Evolutionary conservation across 352 stramenopile species (phyloP).

Genomic region (Phytopythium kandeliae): DNA sequence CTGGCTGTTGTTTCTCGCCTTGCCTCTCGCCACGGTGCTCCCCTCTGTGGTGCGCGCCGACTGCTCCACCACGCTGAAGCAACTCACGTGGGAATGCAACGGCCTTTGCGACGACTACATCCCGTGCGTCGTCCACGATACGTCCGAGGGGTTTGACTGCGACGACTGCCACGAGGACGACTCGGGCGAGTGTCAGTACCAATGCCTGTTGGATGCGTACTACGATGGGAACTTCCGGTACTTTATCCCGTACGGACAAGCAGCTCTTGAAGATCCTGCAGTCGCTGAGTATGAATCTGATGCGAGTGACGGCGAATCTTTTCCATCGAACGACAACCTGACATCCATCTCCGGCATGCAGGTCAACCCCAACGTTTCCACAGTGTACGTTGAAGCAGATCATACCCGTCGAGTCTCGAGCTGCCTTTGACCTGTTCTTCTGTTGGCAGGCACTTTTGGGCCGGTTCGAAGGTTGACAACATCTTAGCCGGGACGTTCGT

Average conservation of each 20-base stretch:
- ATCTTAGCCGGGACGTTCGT: not conserved
- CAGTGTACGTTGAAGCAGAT: not conserved
- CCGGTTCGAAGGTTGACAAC: not conserved
- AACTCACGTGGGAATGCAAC: not conserved
- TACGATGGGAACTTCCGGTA: not conserved
- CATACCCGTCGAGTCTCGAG: not conserved
- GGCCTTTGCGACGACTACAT: not conserved
- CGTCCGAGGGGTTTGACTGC: not conserved
- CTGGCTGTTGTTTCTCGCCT: too few relatives aligned
- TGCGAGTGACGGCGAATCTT: not conserved
- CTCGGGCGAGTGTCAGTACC: not conserved
- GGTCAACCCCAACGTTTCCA: not conserved
- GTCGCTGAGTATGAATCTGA: too few relatives aligned
- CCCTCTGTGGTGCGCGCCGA: too few relatives aligned
- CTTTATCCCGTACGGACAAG: slow-evolving; percentile 1
- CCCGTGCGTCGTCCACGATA: not conserved
- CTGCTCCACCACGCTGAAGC: not conserved
- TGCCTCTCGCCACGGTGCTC: too few relatives aligned
- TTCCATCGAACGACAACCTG: not conserved
- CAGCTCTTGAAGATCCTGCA: too few relatives aligned
- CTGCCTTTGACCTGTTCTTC: not conserved
- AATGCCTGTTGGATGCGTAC: not conserved
- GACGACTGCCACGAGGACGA: not conserved
- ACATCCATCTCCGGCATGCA: not conserved
- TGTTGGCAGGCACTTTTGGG: not conserved